Conservation (phyloP, 495 filamentous ascomycete genomes). For the Articulospora tetracladia region DNA sequence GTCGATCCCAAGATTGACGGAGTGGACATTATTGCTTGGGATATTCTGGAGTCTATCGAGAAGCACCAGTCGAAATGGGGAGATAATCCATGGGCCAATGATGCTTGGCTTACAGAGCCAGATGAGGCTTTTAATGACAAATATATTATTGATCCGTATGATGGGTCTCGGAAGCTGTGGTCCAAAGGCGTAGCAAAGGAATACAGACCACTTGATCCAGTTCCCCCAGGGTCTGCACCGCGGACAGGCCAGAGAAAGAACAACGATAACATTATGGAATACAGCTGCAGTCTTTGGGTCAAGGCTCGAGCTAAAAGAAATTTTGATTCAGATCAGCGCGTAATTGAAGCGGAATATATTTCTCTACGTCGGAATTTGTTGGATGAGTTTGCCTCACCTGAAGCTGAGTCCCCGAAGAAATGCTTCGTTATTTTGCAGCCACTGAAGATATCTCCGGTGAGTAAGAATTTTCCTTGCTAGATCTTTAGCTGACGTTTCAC, state of each 20-base stretch:
- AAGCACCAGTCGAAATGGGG: slow-evolving; percentile 46
- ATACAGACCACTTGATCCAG: slow-evolving; percentile 44
- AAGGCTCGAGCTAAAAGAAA: slow-evolving; percentile 40
- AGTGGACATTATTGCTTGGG: slow-evolving; percentile 62
- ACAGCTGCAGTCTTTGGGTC: slow-evolving; percentile 54
- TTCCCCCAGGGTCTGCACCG: slow-evolving; percentile 47
- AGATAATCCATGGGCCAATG: slow-evolving; percentile 34
- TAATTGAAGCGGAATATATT: slow-evolving; percentile 69
- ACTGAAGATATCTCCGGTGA: slow-evolving; percentile 70
- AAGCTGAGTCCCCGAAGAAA: slow-evolving; percentile 29
- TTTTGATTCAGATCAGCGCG: slow-evolving; percentile 66
- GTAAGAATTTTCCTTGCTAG: slow-evolving; percentile 25
- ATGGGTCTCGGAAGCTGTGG: slow-evolving; percentile 66
- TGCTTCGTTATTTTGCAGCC: slow-evolving; percentile 48
- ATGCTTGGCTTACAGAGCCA: slow-evolving; percentile 24
- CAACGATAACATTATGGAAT: slow-evolving; percentile 58
- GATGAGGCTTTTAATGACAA: slow-evolving; percentile 56
- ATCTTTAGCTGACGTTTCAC: neutral
- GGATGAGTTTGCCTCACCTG: slow-evolving; percentile 66
- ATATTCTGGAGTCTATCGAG: slow-evolving; percentile 47
- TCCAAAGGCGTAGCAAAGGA: slow-evolving; percentile 29
- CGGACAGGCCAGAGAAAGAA: slow-evolving; percentile 41
- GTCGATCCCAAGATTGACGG: slow-evolving; percentile 17
- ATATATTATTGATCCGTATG: slow-evolving; percentile 70
- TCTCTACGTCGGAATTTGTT: slow-evolving; percentile 78